These are phyloP conservation scores for Ophiognomonia clavigignenti-juglandacearum DNA, from an alignment of 2,329 filamentous ascomycete species.

Conservation along the genomic window DNA sequence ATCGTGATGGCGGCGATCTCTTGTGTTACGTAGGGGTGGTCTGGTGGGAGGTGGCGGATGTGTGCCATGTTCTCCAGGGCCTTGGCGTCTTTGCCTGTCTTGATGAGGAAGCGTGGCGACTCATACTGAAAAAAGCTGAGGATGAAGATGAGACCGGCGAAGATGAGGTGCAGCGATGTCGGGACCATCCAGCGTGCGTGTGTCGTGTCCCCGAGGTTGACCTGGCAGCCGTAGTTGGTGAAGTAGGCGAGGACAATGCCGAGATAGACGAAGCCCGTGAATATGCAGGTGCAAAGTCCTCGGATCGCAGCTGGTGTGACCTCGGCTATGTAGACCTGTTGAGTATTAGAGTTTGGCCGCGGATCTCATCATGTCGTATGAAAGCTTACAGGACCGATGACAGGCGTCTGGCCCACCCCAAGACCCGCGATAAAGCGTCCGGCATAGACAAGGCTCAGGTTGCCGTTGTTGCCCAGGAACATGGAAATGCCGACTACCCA, in stretches of 20 bases:
- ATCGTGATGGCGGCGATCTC: conserved; percentile 62
- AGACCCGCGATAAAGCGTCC: conserved; percentile 63
- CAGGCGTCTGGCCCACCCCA: conserved; percentile 62
- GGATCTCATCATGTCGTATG: no score
- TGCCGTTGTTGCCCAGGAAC: conserved; percentile 52
- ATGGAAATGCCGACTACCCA: conserved; percentile 56
- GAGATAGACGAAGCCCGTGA: conserved; percentile 67
- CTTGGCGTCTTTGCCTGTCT: conserved; percentile 54
- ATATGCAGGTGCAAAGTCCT: conserved; percentile 69
- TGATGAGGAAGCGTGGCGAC: conserved; percentile 67
- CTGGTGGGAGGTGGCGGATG: conserved; percentile 53
- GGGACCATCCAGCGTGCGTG: conserved; percentile 55
- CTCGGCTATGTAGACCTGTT: conserved; percentile 72
- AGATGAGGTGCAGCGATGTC: conserved; percentile 72
- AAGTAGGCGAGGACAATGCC: conserved; percentile 79
- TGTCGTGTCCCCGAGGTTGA: conserved; percentile 43
- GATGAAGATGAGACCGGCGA: conserved; percentile 65
- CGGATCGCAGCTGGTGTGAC: conserved; percentile 64
- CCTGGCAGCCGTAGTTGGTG: conserved; percentile 57
- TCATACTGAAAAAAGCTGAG: conserved; percentile 66
- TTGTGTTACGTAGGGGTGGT: conserved; percentile 55
- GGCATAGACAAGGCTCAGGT: conserved; percentile 54
- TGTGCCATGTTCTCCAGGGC: conserved; percentile 51
- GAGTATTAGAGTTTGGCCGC: no score
- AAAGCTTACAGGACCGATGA: conserved; percentile 63